Evolutionary conservation across 345 rosid species (phyloP).

Genomic region (Cochlearia excelsa): DNA sequence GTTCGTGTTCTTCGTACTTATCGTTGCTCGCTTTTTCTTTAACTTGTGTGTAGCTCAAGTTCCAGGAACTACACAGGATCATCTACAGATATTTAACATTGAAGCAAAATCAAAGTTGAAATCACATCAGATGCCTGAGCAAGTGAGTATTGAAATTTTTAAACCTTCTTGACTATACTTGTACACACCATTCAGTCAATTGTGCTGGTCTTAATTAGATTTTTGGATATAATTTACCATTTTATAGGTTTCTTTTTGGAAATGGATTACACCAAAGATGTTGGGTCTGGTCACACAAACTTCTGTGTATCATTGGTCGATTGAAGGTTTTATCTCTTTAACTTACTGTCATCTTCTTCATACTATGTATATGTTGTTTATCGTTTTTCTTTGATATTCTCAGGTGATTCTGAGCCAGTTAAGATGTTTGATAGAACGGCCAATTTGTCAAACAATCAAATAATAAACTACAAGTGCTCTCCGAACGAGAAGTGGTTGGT

Average conservation of each 20-base stretch:
- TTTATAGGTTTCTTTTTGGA: conserved; percentile 93
- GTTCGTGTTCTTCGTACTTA: background rate
- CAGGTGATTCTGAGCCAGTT: conserved; percentile 96
- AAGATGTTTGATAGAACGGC: conserved; percentile 99
- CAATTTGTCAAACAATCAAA: conserved; percentile 91
- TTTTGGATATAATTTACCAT: conserved; percentile 16
- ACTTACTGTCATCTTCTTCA: conserved; percentile 17
- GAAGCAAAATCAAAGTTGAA: conserved; percentile 96
- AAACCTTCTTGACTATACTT: conserved; percentile 8
- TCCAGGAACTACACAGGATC: conserved; percentile 97
- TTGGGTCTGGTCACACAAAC: conserved; percentile 93
- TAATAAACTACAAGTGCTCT: conserved; percentile 92
- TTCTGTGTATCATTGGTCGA: conserved; percentile 94
- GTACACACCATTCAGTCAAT: conserved; percentile 3
- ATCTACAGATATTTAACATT: conserved; percentile 95
- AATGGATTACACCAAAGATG: conserved; percentile 93
- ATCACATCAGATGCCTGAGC: conserved; percentile 99
- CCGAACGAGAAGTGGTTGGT: conserved; percentile 98
- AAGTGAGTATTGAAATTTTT: conserved; percentile 42
- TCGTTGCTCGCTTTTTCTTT: conserved; percentile 3
- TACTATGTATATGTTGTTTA: conserved; percentile 20
- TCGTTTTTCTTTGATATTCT: conserved; percentile 23
- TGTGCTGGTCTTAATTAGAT: conserved; percentile 3
- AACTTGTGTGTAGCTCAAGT: conserved; percentile 68
- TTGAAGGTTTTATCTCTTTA: conserved; percentile 64